Base-by-base conservation (phyloP, 2,329 filamentous ascomycete species). In the Huntiella abstrusa region DNA sequence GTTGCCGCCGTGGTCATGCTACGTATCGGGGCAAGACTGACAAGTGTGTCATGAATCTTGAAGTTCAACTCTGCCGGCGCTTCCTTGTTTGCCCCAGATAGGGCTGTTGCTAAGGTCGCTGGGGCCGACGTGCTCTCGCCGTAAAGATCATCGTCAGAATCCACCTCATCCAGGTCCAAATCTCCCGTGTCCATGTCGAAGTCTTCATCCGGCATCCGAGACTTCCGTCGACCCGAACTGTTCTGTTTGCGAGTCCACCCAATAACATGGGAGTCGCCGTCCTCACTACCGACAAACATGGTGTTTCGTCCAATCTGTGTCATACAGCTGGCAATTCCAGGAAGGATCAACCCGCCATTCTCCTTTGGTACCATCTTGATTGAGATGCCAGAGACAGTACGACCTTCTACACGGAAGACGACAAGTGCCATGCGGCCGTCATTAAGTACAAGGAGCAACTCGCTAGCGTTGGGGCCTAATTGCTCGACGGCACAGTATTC, bases 341-440 rank as follows among this genome's bases (percentile, higher is more conserved):
- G 70, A 49, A 92, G 57, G 7, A 83, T 51, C 28, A 62, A 58
- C 5, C 80, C 80, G 7, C 82, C 80, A 17, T 71, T 67, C 46
- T 83, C 75, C 35, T 64, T 55, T 4, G 72, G 57, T 4, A 95
- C 66, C 35, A 73, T 62, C 52, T 74, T 76, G 45, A 98, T 63
- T n/a, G 71, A 75, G 51, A 98, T 68, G 1, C 85, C 86, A 19
- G 87, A 93, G 2, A 98, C 85, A 2, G 83, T 92, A 46, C 91
- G 75, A 12, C 92, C 91, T 58, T 95, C 87, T 51, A 95, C 74
- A 46, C 77, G 78, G 64, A 98, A 95, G 12, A 73, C 79, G 10
- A 96, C 62, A 16, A 91, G 70, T 7, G 76, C 76, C 41, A 94
- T 67, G 15, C 73, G 71, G 0, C 91, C 91, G 54, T 80, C 77